Percentiles rank a stretch among this genome's conserved stretches.
phyloP scores from a whole-genome alignment of 2,329 filamentous ascomycete species.

The Paraphoma chrysanthemicola region DNA sequence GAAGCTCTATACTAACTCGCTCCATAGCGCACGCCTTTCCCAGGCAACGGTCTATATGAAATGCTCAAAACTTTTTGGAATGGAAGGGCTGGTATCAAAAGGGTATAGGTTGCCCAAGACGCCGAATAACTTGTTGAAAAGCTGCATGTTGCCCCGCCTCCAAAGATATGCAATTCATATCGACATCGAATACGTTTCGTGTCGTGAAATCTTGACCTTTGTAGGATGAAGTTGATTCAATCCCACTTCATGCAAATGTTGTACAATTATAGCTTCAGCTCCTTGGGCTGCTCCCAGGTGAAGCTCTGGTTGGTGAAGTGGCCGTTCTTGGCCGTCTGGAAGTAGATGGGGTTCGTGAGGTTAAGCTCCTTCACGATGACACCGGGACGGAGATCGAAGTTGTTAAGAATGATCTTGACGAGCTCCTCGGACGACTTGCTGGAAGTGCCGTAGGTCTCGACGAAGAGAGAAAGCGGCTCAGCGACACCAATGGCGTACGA shows the following conservation, averaged over 20 bases:
- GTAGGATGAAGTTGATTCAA: constrained; percentile 51
- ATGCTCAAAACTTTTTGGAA: constrained; percentile 42
- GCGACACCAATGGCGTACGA: constrained; percentile 99
- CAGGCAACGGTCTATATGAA: constrained; percentile 13
- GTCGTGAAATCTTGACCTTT: constrained; percentile 38
- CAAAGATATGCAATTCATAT: constrained; percentile 48
- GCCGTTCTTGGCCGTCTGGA: constrained; percentile 98
- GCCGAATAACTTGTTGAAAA: constrained; percentile 51
- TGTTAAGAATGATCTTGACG: constrained; percentile 89
- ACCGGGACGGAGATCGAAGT: constrained; percentile 98
- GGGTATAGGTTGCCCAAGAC: constrained; percentile 44
- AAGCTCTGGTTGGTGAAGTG: constrained; percentile 99
- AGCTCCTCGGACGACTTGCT: constrained; percentile 89
- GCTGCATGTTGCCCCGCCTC: constrained; percentile 41
- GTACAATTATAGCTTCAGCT: constrained; percentile 79
- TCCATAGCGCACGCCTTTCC: constrained; percentile 12
- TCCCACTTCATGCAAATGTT: constrained; percentile 40
- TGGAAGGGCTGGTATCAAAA: constrained; percentile 38
- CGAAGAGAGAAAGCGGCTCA: constrained; percentile 96
- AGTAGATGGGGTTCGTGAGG: constrained; percentile 95
- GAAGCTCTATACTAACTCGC: constrained; percentile 30
- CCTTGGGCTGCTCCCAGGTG: constrained; percentile 98
- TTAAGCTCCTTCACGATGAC: constrained; percentile 98
- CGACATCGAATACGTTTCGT: constrained; percentile 9
- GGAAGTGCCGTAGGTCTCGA: constrained; percentile 97